phyloP scores from a whole-genome alignment of 371 early-diverging fungal species.

The Actinomucor elegans region DNA sequence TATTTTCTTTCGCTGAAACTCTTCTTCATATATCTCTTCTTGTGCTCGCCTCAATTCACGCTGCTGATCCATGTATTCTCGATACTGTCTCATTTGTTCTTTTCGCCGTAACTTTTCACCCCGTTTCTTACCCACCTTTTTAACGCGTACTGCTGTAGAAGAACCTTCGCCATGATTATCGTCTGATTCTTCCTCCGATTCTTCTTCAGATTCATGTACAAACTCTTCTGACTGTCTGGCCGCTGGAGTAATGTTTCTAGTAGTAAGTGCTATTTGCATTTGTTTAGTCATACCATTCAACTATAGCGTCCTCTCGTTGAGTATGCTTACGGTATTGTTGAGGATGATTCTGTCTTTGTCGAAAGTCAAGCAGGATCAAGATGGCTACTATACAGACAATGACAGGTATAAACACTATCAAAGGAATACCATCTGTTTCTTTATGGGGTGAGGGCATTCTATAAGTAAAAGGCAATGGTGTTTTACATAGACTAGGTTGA shows the following conservation, averaged over 20 bases:
- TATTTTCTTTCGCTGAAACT: slow-evolving; percentile 30
- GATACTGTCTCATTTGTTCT: slow-evolving; percentile 57
- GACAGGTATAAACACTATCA: slow-evolving; percentile 22
- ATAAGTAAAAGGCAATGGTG: no score
- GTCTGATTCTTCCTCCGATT: slow-evolving; percentile 9
- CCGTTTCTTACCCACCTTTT: slow-evolving; percentile 54
- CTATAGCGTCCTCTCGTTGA: no score
- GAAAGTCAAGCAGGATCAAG: slow-evolving; percentile 14
- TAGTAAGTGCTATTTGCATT: neutral
- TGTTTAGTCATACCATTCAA: neutral
- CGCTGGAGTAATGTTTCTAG: no score
- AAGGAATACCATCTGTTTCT: slow-evolving; percentile 1
- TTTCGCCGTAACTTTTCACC: slow-evolving; percentile 53
- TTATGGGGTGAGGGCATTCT: neutral
- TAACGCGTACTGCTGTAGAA: slow-evolving; percentile 38
- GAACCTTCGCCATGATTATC: slow-evolving; percentile 45
- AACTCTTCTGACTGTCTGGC: neutral
- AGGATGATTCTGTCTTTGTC: slow-evolving; percentile 1
- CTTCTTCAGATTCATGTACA: slow-evolving; percentile 1
- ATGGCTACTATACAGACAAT: slow-evolving; percentile 14
- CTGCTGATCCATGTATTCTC: slow-evolving; percentile 48
- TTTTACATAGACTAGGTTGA: no score
- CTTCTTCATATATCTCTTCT: slow-evolving; percentile 35
- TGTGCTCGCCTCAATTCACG: slow-evolving; percentile 31
- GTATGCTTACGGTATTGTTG: neutral